Conservation (phyloP, 495 filamentous ascomycete genomes). For the Penicillium cataractarum region DNA sequence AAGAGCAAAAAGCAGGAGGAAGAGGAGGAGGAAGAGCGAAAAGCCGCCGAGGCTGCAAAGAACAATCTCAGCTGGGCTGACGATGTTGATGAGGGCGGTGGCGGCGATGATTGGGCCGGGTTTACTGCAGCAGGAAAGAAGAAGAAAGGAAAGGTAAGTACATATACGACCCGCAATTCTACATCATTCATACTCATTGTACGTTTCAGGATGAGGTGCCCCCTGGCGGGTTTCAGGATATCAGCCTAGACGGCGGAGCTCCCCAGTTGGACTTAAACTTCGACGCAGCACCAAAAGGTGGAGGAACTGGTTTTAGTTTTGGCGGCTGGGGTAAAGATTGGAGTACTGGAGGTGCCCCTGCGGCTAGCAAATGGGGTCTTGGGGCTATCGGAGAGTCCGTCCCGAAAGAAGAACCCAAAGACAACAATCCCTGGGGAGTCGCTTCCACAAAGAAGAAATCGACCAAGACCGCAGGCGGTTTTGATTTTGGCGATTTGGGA, state of each 20-base stretch:
- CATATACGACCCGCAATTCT: neutral
- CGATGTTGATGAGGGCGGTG: conserved; percentile 31
- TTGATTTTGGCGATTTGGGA: conserved; percentile 52
- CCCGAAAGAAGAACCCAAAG: conserved; percentile 39
- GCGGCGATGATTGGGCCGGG: conserved; percentile 43
- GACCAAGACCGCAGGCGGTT: conserved; percentile 40
- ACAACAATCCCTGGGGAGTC: conserved; percentile 47
- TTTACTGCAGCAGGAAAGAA: conserved; percentile 45
- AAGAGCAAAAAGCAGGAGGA: conserved; percentile 45
- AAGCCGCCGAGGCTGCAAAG: conserved; percentile 36
- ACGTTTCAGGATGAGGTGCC: conserved; percentile 31
- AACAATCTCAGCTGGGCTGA: conserved; percentile 53
- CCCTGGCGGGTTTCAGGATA: conserved; percentile 47
- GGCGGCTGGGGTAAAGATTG: conserved; percentile 52
- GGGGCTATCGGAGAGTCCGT: conserved; percentile 36
- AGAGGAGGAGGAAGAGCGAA: conserved; percentile 41
- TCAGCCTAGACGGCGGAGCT: conserved; percentile 45
- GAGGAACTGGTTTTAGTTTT: conserved; percentile 43
- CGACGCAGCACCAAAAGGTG: conserved; percentile 36
- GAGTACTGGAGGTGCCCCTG: conserved; percentile 33
- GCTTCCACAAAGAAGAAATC: conserved; percentile 45
- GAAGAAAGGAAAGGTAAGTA: conserved; percentile 54
- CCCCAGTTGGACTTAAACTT: conserved; percentile 53
- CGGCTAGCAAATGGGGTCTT: conserved; percentile 34
- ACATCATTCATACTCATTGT: conserved; percentile 1